A percentile compares a stretch with the other conserved stretches of the same genome.
phyloP scores from a whole-genome alignment of 2,329 filamentous ascomycete genomes.

The Cadophora gregata region DNA sequence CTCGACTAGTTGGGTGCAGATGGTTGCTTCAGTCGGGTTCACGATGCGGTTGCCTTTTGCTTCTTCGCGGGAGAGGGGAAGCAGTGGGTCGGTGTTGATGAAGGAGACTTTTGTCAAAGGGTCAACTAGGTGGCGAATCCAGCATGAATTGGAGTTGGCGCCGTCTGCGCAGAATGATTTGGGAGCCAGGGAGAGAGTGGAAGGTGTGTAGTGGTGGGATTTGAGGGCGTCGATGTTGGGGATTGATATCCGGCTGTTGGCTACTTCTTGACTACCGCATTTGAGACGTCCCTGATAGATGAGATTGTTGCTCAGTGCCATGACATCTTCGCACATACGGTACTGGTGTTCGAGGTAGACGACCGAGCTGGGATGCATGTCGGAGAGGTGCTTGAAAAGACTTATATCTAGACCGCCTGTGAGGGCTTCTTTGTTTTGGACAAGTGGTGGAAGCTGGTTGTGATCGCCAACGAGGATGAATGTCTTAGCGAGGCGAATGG shows the following conservation, averaged over 20 bases:
- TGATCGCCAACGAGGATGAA: constrained; percentile 98
- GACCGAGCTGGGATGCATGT: constrained; percentile 84
- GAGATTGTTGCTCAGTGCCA: constrained; percentile 89
- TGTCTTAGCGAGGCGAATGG: constrained; percentile 88
- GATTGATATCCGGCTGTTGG: constrained; percentile 70
- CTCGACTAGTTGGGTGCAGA: constrained; percentile 82
- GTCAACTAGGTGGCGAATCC: constrained; percentile 74
- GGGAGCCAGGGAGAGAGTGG: constrained; percentile 51
- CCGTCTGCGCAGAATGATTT: constrained; percentile 62
- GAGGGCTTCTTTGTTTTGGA: constrained; percentile 88
- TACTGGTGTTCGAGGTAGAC: constrained; percentile 96
- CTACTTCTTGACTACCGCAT: constrained; percentile 82
- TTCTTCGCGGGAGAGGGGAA: constrained; percentile 69
- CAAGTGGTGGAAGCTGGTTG: constrained; percentile 91
- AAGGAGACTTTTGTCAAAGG: constrained; percentile 80
- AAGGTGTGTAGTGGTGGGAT: constrained; percentile 61
- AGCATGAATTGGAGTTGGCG: constrained; percentile 59
- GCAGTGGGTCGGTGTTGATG: constrained; percentile 84
- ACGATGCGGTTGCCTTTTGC: constrained; percentile 84
- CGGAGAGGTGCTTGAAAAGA: constrained; percentile 91
- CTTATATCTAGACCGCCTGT: constrained; percentile 89
- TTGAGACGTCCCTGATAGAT: constrained; percentile 93
- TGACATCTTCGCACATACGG: constrained; percentile 97
- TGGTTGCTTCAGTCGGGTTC: constrained; percentile 80
- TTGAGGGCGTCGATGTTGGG: constrained; percentile 68